Evolutionary conservation across 441 rosid genomes (phyloP).

Genomic region (Populus trichocarpa): DNA sequence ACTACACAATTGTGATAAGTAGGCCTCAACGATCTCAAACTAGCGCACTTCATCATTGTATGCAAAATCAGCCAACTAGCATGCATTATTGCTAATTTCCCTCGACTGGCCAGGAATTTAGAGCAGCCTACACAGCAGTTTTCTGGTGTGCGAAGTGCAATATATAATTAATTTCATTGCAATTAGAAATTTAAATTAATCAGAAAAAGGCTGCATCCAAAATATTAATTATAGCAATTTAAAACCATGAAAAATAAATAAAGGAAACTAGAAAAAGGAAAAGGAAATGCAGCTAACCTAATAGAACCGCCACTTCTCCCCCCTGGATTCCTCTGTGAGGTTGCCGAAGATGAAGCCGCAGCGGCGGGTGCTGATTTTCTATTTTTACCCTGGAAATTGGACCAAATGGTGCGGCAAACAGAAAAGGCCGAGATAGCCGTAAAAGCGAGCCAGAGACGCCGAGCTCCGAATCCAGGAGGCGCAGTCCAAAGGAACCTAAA

Average conservation of each 20-base stretch:
- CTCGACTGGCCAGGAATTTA: background rate
- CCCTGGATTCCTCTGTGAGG: slow-evolving; percentile 8
- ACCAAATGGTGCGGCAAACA: slow-evolving; percentile 74
- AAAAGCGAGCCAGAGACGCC: slow-evolving; percentile 89
- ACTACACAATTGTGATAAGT: background rate
- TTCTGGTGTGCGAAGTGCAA: background rate
- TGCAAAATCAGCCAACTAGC: background rate
- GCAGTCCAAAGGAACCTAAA: slow-evolving; percentile 79
- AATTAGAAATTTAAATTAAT: background rate
- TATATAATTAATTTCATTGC: background rate
- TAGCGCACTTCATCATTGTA: background rate
- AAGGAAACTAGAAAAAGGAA: background rate
- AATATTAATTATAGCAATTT: background rate
- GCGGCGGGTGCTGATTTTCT: slow-evolving; percentile 25
- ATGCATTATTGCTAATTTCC: background rate
- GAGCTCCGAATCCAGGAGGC: slow-evolving; percentile 96
- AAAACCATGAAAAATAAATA: background rate
- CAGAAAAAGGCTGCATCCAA: background rate
- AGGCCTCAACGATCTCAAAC: background rate
- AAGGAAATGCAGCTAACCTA: background rate
- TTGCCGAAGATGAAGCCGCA: background rate
- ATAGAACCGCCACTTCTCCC: slow-evolving; percentile 16
- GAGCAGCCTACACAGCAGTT: background rate
- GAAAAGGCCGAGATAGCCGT: slow-evolving; percentile 93
- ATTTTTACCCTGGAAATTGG: slow-evolving; percentile 44